Conservation (phyloP, 1,284 basidiomycete genomes). For the Austropuccinia psidii region DNA sequence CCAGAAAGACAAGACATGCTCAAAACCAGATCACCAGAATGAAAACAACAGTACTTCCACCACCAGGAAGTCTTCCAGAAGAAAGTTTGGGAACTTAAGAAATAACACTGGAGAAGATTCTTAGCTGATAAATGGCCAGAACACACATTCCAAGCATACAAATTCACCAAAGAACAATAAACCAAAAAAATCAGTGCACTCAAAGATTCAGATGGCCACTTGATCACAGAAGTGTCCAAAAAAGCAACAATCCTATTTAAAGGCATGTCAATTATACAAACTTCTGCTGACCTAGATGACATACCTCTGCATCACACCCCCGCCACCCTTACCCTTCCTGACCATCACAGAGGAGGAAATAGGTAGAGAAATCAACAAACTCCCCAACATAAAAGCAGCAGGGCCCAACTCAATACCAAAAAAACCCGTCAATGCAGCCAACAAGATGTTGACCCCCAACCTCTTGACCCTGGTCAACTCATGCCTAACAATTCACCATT, state of each 20-base stretch:
- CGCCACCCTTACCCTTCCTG: too few species aligned
- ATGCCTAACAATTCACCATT: background rate
- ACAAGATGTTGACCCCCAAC: background rate
- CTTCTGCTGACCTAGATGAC: background rate
- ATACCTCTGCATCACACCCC: background rate
- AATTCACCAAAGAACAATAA: background rate
- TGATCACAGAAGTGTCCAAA: background rate
- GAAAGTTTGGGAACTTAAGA: too few species aligned
- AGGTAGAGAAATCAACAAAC: background rate
- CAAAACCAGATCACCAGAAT: too few species aligned
- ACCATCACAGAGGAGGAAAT: background rate
- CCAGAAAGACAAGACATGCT: too few species aligned
- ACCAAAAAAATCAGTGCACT: background rate
- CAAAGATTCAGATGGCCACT: background rate
- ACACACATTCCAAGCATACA: background rate
- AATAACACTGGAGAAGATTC: too few species aligned
- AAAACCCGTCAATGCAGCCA: background rate
- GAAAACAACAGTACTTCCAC: too few species aligned
- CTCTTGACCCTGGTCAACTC: background rate
- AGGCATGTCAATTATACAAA: slow-evolving; percentile 1
- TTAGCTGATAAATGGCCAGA: too few species aligned
- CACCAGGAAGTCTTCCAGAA: too few species aligned
- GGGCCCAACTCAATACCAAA: background rate
- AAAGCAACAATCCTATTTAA: background rate
- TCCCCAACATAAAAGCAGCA: slow-evolving; percentile 1